Evolutionary conservation across 345 rosid species (phyloP).

Genomic region (Pistacia vera): DNA sequence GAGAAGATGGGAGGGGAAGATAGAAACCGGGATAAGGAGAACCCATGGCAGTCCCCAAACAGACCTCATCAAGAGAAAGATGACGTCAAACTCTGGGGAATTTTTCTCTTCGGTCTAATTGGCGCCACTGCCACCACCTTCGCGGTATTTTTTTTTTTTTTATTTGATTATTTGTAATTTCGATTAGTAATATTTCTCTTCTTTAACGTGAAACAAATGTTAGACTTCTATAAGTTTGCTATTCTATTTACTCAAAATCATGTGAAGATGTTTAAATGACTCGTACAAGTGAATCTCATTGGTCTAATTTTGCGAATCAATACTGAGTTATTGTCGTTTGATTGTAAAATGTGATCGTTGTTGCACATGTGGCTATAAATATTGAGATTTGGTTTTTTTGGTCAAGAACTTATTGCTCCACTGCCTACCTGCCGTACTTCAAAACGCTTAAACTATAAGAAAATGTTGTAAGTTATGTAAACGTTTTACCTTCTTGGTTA

Average conservation of each 20-base stretch:
- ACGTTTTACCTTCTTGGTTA: no score
- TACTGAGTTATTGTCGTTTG: neutral
- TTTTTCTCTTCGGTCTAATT: conserved; percentile 67
- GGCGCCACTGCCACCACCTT: conserved; percentile 94
- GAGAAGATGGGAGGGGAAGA: conserved; percentile 49
- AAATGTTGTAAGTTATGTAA: no score
- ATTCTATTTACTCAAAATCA: neutral
- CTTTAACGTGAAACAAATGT: neutral
- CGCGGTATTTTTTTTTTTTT: conserved; percentile 47
- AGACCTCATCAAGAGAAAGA: conserved; percentile 39
- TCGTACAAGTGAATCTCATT: neutral
- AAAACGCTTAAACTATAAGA: no score
- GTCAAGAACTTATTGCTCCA: no score
- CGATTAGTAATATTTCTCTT: neutral
- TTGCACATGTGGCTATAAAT: neutral
- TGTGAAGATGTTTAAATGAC: neutral
- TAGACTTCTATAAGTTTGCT: no score
- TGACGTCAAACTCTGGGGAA: conserved; percentile 70
- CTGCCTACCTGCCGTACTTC: no score
- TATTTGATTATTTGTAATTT: no score
- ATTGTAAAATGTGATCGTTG: neutral
- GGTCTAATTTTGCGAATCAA: neutral
- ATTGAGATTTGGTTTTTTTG: no score
- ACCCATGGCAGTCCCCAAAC: conserved; percentile 35
- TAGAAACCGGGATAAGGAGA: conserved; percentile 37